Percentiles rank a stretch among this genome's conserved stretches.
phyloP scores from a whole-genome alignment of 495 filamentous ascomycete species.

The Melanomma pulvis-pyrius region DNA sequence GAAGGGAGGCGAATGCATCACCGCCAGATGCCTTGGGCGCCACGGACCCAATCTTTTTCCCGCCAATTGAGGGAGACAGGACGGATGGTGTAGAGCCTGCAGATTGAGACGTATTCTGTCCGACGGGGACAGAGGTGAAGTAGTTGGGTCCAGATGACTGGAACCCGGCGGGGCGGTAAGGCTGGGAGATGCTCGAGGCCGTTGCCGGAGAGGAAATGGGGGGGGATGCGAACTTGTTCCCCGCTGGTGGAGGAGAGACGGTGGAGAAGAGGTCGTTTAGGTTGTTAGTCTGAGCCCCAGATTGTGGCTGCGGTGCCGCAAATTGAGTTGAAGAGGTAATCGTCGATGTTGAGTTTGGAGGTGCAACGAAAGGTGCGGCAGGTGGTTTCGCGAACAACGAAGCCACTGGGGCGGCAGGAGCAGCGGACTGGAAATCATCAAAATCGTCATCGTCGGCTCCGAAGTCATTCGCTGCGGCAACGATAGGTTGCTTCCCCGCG shows the following conservation, averaged over 20 bases:
- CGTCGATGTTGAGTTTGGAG: slow-evolving; percentile 65
- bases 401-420: slow-evolving; percentile 42
- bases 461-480: slow-evolving; percentile 55
- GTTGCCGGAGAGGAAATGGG: slow-evolving; percentile 51
- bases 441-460: slow-evolving; percentile 86
- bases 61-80: slow-evolving; percentile 36
- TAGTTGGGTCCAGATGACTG: slow-evolving; percentile 87
- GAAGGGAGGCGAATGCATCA: slow-evolving; percentile 88
- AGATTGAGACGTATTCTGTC: slow-evolving; percentile 45
- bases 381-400: slow-evolving; percentile 40
- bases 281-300: slow-evolving; percentile 75
- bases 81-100: slow-evolving; percentile 41
- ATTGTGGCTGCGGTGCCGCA: slow-evolving; percentile 80
- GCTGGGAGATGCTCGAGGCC: slow-evolving; percentile 48
- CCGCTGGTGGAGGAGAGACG: slow-evolving; percentile 68
- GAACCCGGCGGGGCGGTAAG: slow-evolving; percentile 66
- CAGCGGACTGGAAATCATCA: slow-evolving; percentile 97
- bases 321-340: slow-evolving; percentile 70
- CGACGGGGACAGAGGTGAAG: slow-evolving; percentile 74
- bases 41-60: slow-evolving; percentile 50
- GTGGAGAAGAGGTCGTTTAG: slow-evolving; percentile 80
- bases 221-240: slow-evolving; percentile 42
- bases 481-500: slow-evolving; percentile 53
- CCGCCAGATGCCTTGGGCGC: slow-evolving; percentile 62
- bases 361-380: slow-evolving; percentile 49